Percentiles rank a stretch among this genome's conserved stretches.
Conservation (phyloP, 768 basidiomycete genomes). For the Hemileccinum impolitum region DNA sequence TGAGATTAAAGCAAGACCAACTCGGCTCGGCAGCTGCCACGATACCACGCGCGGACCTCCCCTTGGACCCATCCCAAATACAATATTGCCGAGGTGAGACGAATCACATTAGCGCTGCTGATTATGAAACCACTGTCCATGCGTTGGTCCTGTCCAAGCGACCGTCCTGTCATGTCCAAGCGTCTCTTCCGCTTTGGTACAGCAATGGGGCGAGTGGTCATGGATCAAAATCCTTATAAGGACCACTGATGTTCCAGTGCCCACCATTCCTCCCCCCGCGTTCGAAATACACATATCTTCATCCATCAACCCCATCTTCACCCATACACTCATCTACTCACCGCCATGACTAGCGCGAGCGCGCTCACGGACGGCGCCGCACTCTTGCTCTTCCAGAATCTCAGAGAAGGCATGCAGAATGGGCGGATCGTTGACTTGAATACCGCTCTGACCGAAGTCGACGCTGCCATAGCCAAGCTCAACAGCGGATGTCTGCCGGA, state of each 20-base stretch:
- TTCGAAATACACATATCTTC: neutral
- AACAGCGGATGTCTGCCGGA: neutral
- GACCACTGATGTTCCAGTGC: neutral
- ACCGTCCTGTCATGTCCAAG: slow-evolving; percentile 9
- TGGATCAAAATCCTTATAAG: slow-evolving; percentile 11
- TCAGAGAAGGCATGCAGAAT: slow-evolving; percentile 10
- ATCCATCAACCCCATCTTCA: neutral
- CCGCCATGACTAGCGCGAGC: slow-evolving; percentile 4
- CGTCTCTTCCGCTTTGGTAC: slow-evolving; percentile 16
- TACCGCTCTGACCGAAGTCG: slow-evolving; percentile 5
- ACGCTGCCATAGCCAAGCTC: slow-evolving; percentile 12
- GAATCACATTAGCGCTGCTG: neutral
- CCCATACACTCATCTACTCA: neutral
- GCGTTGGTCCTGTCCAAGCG: slow-evolving; percentile 11
- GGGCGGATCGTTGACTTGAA: slow-evolving; percentile 8
- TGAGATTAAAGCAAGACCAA: slow-evolving; percentile 20
- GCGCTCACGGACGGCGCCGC: neutral
- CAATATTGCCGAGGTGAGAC: slow-evolving; percentile 14
- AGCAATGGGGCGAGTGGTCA: slow-evolving; percentile 3
- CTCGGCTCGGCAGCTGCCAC: slow-evolving; percentile 11
- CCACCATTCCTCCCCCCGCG: neutral
- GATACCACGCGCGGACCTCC: neutral
- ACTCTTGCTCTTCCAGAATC: slow-evolving; percentile 8
- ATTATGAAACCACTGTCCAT: slow-evolving; percentile 9
- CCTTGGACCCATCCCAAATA: slow-evolving; percentile 3